Evolutionary conservation across 441 rosid species (phyloP).

Genomic region (Cnidoscolus chayamansa): DNA sequence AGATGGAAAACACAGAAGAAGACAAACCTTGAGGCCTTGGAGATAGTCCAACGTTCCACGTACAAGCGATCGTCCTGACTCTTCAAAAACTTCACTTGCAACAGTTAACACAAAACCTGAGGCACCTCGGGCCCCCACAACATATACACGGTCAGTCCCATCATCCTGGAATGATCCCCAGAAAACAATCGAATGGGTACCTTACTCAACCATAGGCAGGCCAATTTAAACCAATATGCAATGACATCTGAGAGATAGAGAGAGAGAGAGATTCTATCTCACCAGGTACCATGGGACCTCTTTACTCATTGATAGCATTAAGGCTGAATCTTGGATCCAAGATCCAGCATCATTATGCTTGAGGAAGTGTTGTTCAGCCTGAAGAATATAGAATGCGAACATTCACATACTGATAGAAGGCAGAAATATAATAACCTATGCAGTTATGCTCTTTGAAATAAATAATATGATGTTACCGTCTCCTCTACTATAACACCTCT

Average conservation of each 20-base stretch:
- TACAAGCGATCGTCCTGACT: constrained; percentile 86
- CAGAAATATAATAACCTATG: background rate
- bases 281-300: constrained; percentile 98
- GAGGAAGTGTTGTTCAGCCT: constrained; percentile 90
- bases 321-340: constrained; percentile 95
- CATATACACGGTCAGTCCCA: constrained; percentile 67
- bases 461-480: constrained; percentile 48
- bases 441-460: background rate
- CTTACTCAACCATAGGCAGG: constrained; percentile 9
- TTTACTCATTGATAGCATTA: constrained; percentile 84
- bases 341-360: constrained; percentile 97
- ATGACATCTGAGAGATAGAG: background rate
- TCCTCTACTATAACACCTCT: constrained; percentile 93
- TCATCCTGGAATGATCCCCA: constrained; percentile 51
- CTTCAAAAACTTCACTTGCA: constrained; percentile 94
- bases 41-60: constrained; percentile 89
- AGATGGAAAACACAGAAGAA: constrained; percentile 14
- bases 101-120: constrained; percentile 80
- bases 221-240: background rate
- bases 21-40: constrained; percentile 88
- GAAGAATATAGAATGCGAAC: constrained; percentile 24
- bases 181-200: constrained; percentile 9
- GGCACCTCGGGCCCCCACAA: constrained; percentile 85
- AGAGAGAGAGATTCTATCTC: constrained; percentile 24
- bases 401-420: constrained; percentile 14